These are phyloP conservation scores for Asparagopsis taxiformis DNA, from an alignment of 31 red algal genomes.

Conservation along the genomic window DNA sequence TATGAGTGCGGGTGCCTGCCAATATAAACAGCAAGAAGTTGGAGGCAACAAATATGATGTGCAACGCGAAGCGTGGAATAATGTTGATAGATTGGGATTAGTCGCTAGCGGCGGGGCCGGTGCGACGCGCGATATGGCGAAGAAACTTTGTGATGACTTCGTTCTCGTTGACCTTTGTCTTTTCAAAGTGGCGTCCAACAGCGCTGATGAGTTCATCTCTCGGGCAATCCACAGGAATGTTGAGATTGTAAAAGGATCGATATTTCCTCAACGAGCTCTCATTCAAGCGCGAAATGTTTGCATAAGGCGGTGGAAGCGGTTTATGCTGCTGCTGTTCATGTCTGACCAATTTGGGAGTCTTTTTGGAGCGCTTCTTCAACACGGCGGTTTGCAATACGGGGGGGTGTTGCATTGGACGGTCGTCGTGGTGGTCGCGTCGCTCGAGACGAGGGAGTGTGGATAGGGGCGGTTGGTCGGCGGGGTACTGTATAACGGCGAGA, in stretches of 20 bases:
- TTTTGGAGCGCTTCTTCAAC: too few relatives aligned
- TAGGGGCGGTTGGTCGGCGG: conserved; percentile 2
- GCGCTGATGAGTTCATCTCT: conserved; percentile 78
- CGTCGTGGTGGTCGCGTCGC: too few relatives aligned
- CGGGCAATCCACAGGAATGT: conserved; percentile 66
- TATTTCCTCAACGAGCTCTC: conserved; percentile 67
- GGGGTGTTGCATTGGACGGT: too few relatives aligned
- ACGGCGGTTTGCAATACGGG: too few relatives aligned
- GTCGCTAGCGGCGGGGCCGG: conserved; percentile 24
- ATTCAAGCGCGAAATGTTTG: conserved; percentile 71
- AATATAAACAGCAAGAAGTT: too few relatives aligned
- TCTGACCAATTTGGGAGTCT: too few relatives aligned
- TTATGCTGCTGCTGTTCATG: too few relatives aligned
- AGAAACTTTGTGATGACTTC: conserved; percentile 83
- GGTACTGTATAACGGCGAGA: conserved; percentile 51
- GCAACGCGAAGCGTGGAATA: neutral
- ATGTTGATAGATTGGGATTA: neutral
- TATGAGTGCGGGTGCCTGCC: too few relatives aligned
- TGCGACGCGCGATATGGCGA: conserved; percentile 29
- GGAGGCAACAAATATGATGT: too few relatives aligned
- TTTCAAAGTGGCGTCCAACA: conserved; percentile 82
- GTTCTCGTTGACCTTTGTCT: conserved; percentile 70
- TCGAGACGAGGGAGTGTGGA: too few relatives aligned
- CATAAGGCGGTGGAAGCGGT: conserved; percentile 18
- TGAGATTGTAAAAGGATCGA: conserved; percentile 63